phyloP scores from a whole-genome alignment of 805 yeast genomes.

The Yamadazyma philogaea region DNA sequence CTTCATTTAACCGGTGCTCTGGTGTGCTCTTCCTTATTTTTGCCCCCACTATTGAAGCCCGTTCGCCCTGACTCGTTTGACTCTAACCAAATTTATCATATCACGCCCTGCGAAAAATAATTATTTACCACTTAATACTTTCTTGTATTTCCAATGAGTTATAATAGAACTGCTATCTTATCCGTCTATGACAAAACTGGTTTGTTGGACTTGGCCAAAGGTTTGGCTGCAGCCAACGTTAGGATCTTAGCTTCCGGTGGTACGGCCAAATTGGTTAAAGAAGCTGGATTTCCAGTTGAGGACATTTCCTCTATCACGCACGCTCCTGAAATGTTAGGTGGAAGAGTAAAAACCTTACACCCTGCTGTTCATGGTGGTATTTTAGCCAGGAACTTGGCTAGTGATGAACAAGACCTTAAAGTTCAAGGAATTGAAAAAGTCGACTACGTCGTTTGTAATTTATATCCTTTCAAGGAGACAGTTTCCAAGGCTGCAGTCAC shows the following conservation, averaged over 20 bases:
- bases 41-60: neutral
- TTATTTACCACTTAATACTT: neutral
- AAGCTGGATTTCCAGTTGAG: slow-evolving; percentile 97
- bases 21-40: neutral
- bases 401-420: slow-evolving; percentile 84
- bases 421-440: slow-evolving; percentile 93
- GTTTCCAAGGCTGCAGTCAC: slow-evolving; percentile 94
- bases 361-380: slow-evolving; percentile 99
- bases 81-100: slow-evolving; percentile 6
- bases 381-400: slow-evolving; percentile 86
- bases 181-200: slow-evolving; percentile 99
- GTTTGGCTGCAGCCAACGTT: slow-evolving; percentile 82
- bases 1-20: neutral
- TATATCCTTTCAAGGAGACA: slow-evolving; percentile 97
- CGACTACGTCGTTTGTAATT: slow-evolving; percentile 94
- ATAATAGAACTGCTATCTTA: slow-evolving; percentile 83
- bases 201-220: slow-evolving; percentile 91
- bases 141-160: slow-evolving; percentile 14
- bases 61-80: slow-evolving; percentile 6
- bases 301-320: slow-evolving; percentile 94
- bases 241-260: slow-evolving; percentile 97
- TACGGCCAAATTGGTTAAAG: slow-evolving; percentile 89
- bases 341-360: slow-evolving; percentile 96
- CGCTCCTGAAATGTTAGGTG: slow-evolving; percentile 99
- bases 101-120: slow-evolving; percentile 6